A percentile compares a stretch with the other conserved stretches of the same genome.
Evolutionary conservation across 2,329 filamentous ascomycete species (phyloP).

Genomic region (Ceratocystis ficicola): DNA sequence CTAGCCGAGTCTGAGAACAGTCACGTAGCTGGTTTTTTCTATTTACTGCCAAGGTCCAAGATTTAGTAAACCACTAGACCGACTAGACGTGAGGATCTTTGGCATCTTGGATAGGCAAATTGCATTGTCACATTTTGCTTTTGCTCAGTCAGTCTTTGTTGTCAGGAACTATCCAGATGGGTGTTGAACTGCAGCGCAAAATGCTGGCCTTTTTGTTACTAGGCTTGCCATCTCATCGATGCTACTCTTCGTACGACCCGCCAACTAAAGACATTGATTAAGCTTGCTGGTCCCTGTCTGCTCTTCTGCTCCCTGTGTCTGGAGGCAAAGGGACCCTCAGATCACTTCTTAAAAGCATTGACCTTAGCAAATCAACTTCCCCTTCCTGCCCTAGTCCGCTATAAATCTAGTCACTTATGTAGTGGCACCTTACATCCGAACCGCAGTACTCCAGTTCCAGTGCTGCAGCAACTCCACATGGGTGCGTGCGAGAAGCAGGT

Average conservation of each 20-base stretch:
- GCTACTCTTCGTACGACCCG: background rate
- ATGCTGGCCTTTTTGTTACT: background rate
- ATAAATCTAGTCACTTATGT: background rate
- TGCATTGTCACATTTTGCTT: background rate
- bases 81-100: background rate
- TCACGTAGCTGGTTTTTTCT: background rate
- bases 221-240: background rate
- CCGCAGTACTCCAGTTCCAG: background rate
- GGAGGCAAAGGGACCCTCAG: background rate
- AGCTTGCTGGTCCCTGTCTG: background rate
- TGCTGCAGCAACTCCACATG: background rate
- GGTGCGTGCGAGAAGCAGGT: background rate
- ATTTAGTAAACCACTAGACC: too few species aligned
- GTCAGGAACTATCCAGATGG: background rate
- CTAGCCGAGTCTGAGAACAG: conserved; percentile 11
- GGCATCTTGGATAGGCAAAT: conserved; percentile 4
- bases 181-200: background rate
- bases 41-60: background rate
- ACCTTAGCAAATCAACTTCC: background rate
- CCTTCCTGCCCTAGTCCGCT: background rate
- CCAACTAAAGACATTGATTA: background rate
- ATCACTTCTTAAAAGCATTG: conserved; percentile 9
- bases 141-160: background rate
- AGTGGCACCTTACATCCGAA: background rate
- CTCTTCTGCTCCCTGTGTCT: background rate